A percentile compares a stretch with the other conserved stretches of the same genome.
Conservation (phyloP, 345 rosid species). For the Arabidopsis suecica region DNA sequence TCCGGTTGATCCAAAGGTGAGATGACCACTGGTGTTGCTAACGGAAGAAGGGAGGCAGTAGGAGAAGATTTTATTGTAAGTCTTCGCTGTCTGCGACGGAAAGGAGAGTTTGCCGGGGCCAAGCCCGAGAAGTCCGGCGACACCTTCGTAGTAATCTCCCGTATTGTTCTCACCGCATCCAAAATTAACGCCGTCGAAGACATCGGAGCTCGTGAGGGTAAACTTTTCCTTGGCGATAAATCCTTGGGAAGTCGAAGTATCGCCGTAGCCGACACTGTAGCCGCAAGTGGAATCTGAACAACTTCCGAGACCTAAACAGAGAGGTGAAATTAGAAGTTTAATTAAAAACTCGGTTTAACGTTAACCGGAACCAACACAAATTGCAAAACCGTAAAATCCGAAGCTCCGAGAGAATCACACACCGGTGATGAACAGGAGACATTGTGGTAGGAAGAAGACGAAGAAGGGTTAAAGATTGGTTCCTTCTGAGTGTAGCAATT, state of each 20-base stretch:
- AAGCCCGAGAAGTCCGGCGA: slow-evolving; percentile 69
- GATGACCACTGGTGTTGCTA: slow-evolving; percentile 53
- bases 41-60: slow-evolving; percentile 73
- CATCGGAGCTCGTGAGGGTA: slow-evolving; percentile 53
- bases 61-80: slow-evolving; percentile 54
- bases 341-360: neutral
- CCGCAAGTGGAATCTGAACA: slow-evolving; percentile 61
- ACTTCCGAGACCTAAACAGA: slow-evolving; percentile 41
- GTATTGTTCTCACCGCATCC: slow-evolving; percentile 77
- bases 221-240: slow-evolving; percentile 59
- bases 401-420: slow-evolving; percentile 57
- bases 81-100: slow-evolving; percentile 58
- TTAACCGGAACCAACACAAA: neutral
- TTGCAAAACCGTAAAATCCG: neutral
- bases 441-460: slow-evolving; percentile 54
- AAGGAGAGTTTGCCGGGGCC: slow-evolving; percentile 64
- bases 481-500: slow-evolving; percentile 57
- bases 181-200: slow-evolving; percentile 46
- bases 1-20: slow-evolving; percentile 56
- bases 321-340: too few species aligned
- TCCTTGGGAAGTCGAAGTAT: slow-evolving; percentile 62
- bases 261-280: slow-evolving; percentile 68
- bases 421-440: slow-evolving; percentile 51
- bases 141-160: slow-evolving; percentile 53
- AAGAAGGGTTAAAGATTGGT: slow-evolving; percentile 46